These are phyloP conservation scores for Fraxinus baroniana DNA, from an alignment of 305 asterid genomes.

Conservation along the genomic window DNA sequence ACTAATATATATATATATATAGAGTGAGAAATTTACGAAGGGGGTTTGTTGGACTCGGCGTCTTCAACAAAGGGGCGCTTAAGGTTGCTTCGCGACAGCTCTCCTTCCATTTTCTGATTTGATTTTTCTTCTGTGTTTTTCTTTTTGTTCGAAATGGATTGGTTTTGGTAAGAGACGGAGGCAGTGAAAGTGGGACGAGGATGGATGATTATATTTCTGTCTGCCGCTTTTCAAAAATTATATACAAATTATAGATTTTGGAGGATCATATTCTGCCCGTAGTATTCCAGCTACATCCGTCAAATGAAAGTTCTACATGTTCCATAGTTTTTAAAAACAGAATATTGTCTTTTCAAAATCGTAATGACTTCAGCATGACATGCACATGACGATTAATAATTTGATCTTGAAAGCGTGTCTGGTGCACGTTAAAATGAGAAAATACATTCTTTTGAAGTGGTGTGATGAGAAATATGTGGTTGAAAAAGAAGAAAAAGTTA, in stretches of 20 bases:
- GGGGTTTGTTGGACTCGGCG: constrained; percentile 46
- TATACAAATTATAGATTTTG: not conserved
- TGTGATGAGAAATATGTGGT: too few species aligned
- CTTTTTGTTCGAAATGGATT: not conserved
- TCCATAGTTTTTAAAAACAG: too few species aligned
- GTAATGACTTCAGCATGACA: too few species aligned
- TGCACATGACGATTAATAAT: too few species aligned
- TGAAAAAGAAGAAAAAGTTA: too few species aligned
- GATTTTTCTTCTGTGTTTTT: not conserved
- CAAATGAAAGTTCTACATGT: not conserved
- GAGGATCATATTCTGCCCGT: too few species aligned
- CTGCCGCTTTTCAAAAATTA: too few species aligned
- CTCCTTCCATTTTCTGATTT: constrained; percentile 48
- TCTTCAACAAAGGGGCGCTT: constrained; percentile 69
- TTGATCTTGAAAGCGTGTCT: too few species aligned
- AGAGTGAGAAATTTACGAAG: constrained; percentile 40
- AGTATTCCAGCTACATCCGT: too few species aligned
- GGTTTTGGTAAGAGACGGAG: not conserved
- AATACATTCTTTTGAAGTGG: too few species aligned
- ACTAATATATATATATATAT: not conserved
- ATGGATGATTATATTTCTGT: not conserved
- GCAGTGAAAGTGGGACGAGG: not conserved
- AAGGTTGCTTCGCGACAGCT: constrained; percentile 45
- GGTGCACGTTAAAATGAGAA: too few species aligned
- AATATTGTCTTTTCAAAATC: too few species aligned